Evolutionary conservation across 2,329 filamentous ascomycete species (phyloP).

Genomic region (Trichoderma arundinaceum): DNA sequence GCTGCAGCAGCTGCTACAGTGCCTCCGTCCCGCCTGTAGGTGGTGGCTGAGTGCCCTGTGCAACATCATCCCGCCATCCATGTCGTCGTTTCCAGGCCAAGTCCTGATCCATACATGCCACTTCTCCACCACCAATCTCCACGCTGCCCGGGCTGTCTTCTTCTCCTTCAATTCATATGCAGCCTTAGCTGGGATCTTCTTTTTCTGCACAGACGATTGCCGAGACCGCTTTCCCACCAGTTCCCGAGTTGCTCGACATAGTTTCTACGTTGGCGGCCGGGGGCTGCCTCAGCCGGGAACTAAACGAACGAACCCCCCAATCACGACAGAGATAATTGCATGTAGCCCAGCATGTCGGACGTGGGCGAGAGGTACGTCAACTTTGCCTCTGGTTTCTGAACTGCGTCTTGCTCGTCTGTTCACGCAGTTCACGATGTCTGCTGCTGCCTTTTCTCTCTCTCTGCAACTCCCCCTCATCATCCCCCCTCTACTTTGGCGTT

Average conservation of each 20-base stretch:
- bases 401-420: not conserved
- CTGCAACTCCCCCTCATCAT: not conserved
- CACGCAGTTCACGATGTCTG: not conserved
- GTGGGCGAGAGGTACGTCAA: constrained; percentile 40
- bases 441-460: not conserved
- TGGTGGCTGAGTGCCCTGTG: not conserved
- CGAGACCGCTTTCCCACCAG: not conserved
- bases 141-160: not conserved
- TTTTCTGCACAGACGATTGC: not conserved
- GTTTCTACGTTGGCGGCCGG: constrained; percentile 11
- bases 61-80: constrained; percentile 21
- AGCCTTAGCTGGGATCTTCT: constrained; percentile 8
- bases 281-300: constrained; percentile 24
- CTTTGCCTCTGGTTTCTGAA: constrained; percentile 3
- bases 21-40: not conserved
- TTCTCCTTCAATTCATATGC: constrained; percentile 24
- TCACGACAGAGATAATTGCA: constrained; percentile 12
- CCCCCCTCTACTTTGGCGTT: not conserved
- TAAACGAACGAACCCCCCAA: not conserved
- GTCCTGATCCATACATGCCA: constrained; percentile 20
- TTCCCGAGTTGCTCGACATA: not conserved
- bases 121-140: constrained; percentile 29
- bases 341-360: constrained; percentile 41
- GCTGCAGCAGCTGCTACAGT: constrained; percentile 5
- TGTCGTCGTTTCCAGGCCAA: constrained; percentile 4